These are phyloP conservation scores for Coemansia nantahalensis DNA, from an alignment of 192 early-diverging fungal genomes.

Conservation along the genomic window DNA sequence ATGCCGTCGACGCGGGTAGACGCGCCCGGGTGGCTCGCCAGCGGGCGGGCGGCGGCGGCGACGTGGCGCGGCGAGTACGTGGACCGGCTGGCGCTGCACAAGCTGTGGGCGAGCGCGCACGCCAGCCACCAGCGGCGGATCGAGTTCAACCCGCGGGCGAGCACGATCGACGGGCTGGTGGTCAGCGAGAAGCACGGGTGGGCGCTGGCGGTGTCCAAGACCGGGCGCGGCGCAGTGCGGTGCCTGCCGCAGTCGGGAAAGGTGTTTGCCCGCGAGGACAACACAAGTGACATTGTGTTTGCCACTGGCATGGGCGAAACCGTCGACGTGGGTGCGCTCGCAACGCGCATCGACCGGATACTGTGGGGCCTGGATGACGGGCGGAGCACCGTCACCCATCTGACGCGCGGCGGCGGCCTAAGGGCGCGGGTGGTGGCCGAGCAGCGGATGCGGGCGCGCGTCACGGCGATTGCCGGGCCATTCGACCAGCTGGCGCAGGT, in stretches of 20 bases:
- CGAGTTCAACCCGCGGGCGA: slow-evolving; percentile 16
- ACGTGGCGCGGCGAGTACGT: slow-evolving; percentile 16
- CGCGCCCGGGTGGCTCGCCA: slow-evolving; percentile 7
- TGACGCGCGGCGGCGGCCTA: slow-evolving; percentile 16
- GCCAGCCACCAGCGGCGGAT: slow-evolving; percentile 1
- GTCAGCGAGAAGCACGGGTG: slow-evolving; percentile 23
- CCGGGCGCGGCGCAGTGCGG: not conserved
- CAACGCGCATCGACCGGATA: slow-evolving; percentile 19
- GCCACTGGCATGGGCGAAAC: slow-evolving; percentile 1
- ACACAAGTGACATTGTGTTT: slow-evolving; percentile 13
- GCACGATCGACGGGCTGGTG: slow-evolving; percentile 22
- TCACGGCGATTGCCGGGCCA: slow-evolving; percentile 17
- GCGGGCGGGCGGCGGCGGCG: not conserved
- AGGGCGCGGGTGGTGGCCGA: not conserved
- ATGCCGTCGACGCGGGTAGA: slow-evolving; percentile 4
- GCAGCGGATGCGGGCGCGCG: not conserved
- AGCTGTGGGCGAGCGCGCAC: slow-evolving; percentile 7
- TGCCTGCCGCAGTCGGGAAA: slow-evolving; percentile 15
- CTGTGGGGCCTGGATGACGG: slow-evolving; percentile 30
- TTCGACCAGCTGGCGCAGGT: slow-evolving; percentile 27
- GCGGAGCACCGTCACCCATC: slow-evolving; percentile 6
- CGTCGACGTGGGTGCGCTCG: slow-evolving; percentile 6
- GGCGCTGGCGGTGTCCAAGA: slow-evolving; percentile 29
- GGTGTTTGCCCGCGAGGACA: slow-evolving; percentile 24
- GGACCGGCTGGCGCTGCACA: slow-evolving; percentile 11